These are phyloP conservation scores for Claviceps humidiphila DNA, from an alignment of 2,329 filamentous ascomycete genomes.

Conservation along the genomic window DNA sequence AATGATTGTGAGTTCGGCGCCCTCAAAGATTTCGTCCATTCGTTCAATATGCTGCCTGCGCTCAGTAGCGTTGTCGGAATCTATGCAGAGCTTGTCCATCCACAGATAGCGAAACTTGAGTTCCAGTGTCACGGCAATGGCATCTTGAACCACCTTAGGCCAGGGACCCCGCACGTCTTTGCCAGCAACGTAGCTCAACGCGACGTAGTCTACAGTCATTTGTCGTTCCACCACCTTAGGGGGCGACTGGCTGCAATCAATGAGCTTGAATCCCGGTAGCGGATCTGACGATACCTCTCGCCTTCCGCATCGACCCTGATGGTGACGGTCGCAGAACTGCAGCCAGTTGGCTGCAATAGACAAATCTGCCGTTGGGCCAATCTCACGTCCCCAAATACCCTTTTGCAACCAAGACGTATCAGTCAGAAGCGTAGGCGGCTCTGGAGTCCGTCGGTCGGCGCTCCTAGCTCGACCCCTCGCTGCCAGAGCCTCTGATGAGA, in stretches of 20 bases:
- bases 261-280: slow-evolving; percentile 19
- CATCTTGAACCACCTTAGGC: slow-evolving; percentile 20
- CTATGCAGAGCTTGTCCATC: slow-evolving; percentile 25
- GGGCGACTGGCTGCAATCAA: slow-evolving; percentile 21
- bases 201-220: slow-evolving; percentile 17
- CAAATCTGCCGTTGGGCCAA: slow-evolving; percentile 18
- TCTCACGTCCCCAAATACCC: slow-evolving; percentile 22
- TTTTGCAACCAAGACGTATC: slow-evolving; percentile 15
- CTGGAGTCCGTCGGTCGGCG: slow-evolving; percentile 3
- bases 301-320: slow-evolving; percentile 20
- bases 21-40: slow-evolving; percentile 26
- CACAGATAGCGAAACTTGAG: slow-evolving; percentile 24
- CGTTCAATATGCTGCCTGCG: slow-evolving; percentile 18
- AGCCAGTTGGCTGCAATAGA: slow-evolving; percentile 19
- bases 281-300: slow-evolving; percentile 13
- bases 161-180: slow-evolving; percentile 13
- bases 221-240: slow-evolving; percentile 16
- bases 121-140: slow-evolving; percentile 16
- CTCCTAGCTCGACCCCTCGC: slow-evolving; percentile 8
- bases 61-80: slow-evolving; percentile 12
- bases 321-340: slow-evolving; percentile 20
- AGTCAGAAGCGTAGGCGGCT: slow-evolving; percentile 5
- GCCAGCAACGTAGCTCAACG: slow-evolving; percentile 24
- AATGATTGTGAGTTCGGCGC: slow-evolving; percentile 23
- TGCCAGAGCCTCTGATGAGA: slow-evolving; percentile 9